Evolutionary conservation across 352 stramenopile genomes (phyloP).

Genomic region (Plasmopara viticola): DNA sequence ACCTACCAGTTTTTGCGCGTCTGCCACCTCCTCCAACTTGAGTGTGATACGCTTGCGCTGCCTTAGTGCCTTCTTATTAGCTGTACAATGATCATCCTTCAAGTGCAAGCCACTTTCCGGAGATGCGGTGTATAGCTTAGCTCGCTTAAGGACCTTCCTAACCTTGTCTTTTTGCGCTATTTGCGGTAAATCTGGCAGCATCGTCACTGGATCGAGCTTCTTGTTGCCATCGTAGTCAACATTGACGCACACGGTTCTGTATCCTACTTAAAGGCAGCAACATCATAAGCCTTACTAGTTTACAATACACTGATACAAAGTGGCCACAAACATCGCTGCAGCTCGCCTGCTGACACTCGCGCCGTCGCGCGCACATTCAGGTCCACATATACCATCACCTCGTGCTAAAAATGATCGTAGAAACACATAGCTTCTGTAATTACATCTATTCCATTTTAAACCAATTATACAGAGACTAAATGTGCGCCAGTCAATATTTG

Average conservation of each 20-base stretch:
- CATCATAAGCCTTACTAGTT: neutral
- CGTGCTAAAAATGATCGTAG: too few relatives aligned
- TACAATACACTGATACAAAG: neutral
- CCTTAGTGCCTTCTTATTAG: constrained; percentile 29
- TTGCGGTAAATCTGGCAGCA: constrained; percentile 29
- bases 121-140: constrained; percentile 50
- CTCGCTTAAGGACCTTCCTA: constrained; percentile 50
- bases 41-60: constrained; percentile 73
- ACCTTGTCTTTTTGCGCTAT: constrained; percentile 26
- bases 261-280: constrained; percentile 45
- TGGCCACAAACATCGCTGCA: constrained; percentile 45
- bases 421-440: neutral
- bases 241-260: constrained; percentile 53
- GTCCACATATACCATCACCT: constrained; percentile 47
- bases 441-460: constrained; percentile 3
- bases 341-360: constrained; percentile 47
- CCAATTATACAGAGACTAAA: neutral
- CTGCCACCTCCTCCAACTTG: constrained; percentile 66
- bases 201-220: constrained; percentile 46
- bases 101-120: constrained; percentile 38
- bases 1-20: constrained; percentile 52
- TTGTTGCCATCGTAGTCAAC: constrained; percentile 40
- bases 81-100: constrained; percentile 10
- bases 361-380: constrained; percentile 54
- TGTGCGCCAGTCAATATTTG: constrained; percentile 17